Percentiles rank a stretch among this genome's conserved stretches.
phyloP scores from a whole-genome alignment of 2,329 filamentous ascomycete species.

The Rhinocladiella similis region DNA sequence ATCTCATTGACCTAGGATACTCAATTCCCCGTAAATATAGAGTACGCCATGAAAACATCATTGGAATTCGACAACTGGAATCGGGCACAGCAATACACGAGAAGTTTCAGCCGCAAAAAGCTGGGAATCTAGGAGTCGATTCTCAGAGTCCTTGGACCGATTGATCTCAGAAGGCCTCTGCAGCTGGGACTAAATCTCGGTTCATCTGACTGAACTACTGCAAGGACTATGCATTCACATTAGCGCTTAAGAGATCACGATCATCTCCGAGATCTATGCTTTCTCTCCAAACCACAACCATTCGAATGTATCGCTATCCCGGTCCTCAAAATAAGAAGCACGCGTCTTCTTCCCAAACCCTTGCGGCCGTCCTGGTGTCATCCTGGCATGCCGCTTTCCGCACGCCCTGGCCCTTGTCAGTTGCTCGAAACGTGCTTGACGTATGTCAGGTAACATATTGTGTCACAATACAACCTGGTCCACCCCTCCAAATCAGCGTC shows the following conservation, averaged over 20 bases:
- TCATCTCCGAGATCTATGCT: not conserved
- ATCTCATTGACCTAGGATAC: too few relatives aligned
- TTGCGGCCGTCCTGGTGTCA: conserved; percentile 11
- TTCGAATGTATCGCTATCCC: not conserved
- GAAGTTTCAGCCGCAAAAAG: too few relatives aligned
- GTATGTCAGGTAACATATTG: conserved; percentile 25
- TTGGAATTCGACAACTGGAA: too few relatives aligned
- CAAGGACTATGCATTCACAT: not conserved
- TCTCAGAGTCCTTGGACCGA: too few relatives aligned
- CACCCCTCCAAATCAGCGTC: conserved; percentile 7
- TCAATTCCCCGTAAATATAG: too few relatives aligned
- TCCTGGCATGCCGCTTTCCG: conserved; percentile 19
- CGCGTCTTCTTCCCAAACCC: not conserved
- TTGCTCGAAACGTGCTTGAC: conserved; percentile 23
- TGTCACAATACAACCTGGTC: conserved; percentile 23
- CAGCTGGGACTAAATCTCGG: too few relatives aligned
- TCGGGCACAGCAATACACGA: too few relatives aligned
- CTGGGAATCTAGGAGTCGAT: too few relatives aligned
- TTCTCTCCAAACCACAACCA: not conserved
- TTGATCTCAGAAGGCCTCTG: too few relatives aligned
- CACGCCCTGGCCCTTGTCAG: conserved; percentile 10
- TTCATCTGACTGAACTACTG: too few relatives aligned
- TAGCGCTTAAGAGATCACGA: not conserved
- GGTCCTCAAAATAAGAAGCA: not conserved
- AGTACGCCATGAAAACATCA: too few relatives aligned